Percentiles rank a stretch among this genome's conserved stretches.
These are phyloP conservation scores for Porphyrellus cyaneotinctus DNA, from an alignment of 768 basidiomycete genomes.

Conservation along the genomic window DNA sequence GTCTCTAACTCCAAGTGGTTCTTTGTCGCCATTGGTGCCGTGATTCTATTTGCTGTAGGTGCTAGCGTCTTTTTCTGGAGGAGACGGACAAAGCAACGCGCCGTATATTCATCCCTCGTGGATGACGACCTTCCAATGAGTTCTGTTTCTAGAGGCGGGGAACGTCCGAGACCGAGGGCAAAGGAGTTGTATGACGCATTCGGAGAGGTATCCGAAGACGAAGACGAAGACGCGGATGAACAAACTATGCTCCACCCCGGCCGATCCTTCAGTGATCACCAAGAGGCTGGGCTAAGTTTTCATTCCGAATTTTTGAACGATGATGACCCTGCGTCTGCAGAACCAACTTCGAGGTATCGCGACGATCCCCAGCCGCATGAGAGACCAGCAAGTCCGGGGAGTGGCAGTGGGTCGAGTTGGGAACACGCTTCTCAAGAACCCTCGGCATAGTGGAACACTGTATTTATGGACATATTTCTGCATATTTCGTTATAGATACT, in stretches of 20 bases:
- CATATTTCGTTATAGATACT: constrained; percentile 9
- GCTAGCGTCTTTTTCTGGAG: constrained; percentile 79
- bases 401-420: constrained; percentile 62
- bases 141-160: constrained; percentile 46
- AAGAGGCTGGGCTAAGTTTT: constrained; percentile 46
- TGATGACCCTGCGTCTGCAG: constrained; percentile 48
- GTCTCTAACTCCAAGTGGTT: constrained; percentile 83
- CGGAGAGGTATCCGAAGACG: constrained; percentile 83
- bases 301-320: constrained; percentile 84
- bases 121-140: constrained; percentile 78
- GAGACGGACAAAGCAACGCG: constrained; percentile 43
- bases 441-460: constrained; percentile 15
- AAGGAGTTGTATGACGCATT: constrained; percentile 97
- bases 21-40: constrained; percentile 78
- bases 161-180: constrained; percentile 46
- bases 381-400: constrained; percentile 31
- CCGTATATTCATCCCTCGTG: constrained; percentile 55
- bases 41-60: constrained; percentile 68
- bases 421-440: constrained; percentile 56
- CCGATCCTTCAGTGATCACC: constrained; percentile 30
- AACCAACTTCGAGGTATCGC: constrained; percentile 34
- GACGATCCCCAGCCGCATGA: constrained; percentile 48
- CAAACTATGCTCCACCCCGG: constrained; percentile 53
- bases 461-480: constrained; percentile 23
- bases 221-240: constrained; percentile 69